Evolutionary conservation across 2,329 filamentous ascomycete genomes (phyloP), one percentile per base, ranked within the genome.

Genomic region (Penicillium sp.): DNA sequence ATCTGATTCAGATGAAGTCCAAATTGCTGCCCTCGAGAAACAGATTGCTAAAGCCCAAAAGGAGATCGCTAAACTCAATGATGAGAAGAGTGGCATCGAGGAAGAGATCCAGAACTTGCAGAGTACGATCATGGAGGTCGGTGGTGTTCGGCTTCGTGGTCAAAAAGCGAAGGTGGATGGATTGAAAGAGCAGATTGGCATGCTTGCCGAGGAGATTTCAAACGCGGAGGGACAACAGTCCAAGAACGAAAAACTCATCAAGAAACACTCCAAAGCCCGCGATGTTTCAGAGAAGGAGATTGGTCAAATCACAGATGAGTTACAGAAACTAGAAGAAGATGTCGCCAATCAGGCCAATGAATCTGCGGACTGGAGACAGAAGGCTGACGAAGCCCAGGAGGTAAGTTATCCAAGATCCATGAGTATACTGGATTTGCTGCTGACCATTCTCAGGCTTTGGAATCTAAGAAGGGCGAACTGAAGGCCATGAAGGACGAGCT

Each of bases 61-160:
- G 62, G 90, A 96, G 66, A 84, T 96, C 11, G 84, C 88, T 56
- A 89, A 88, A 66, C 82, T 99, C 10, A 90, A 86, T 58, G 81
- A 84, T 10, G 91, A 97, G 74, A 97, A 89, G n/a, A 85, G 89
- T 1, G 94, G 88, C 43, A 86, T 96, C 9, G 94, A 99, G 71
- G 87, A 88, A 26, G 94, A 97, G 73, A 97, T 99, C 75, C 93
- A 96, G 75, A 82, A 82, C 19, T 80, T 99, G 1, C 93, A 99
- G 71, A 88, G 94, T 81, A 96, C 92, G 80, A 99, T 99, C 68
- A 97, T 99, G 94, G 88, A 97, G 74, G 88, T 96, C 60, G 94
- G 94, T 69, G 94, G 94, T 75, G 91, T 97, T 67, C 91, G 90
- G 75, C 85, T 99, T 17, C 88, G 94, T 53, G 84, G 88, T 17